phyloP scores from a whole-genome alignment of 192 early-diverging fungal species.

The Ambispora gerdemannii region DNA sequence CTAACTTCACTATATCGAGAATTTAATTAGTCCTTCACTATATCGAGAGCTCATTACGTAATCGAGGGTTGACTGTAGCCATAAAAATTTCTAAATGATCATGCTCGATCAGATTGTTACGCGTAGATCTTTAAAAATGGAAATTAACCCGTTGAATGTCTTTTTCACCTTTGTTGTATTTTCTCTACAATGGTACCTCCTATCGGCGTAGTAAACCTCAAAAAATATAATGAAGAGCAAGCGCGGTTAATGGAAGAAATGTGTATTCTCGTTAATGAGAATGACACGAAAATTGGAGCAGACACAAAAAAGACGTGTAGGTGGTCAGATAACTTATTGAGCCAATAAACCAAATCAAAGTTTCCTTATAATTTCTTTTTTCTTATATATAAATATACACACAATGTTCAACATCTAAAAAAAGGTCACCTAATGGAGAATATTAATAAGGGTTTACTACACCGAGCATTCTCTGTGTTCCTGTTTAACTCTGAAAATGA shows the following conservation, averaged over 20 bases:
- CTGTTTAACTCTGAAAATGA: constrained; percentile 85
- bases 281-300: constrained; percentile 81
- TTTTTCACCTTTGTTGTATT: too few species aligned
- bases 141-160: too few species aligned
- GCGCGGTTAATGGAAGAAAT: constrained; percentile 95
- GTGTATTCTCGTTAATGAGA: constrained; percentile 90
- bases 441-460: constrained; percentile 84
- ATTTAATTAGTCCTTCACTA: too few species aligned
- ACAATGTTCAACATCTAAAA: constrained; percentile 10
- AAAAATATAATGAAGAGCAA: constrained; percentile 74
- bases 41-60: too few species aligned
- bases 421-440: constrained; percentile 93
- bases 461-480: constrained; percentile 96
- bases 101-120: too few species aligned
- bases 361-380: not conserved
- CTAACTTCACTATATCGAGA: too few species aligned
- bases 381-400: not conserved
- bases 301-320: constrained; percentile 91
- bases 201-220: constrained; percentile 57
- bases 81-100: too few species aligned
- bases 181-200: too few species aligned
- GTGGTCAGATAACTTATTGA: constrained; percentile 8
- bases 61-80: too few species aligned
- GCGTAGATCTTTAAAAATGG: too few species aligned
- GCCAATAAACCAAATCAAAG: not conserved